phyloP scores from a whole-genome alignment of 306 rosid genomes.

The Fragaria ananassa region DNA sequence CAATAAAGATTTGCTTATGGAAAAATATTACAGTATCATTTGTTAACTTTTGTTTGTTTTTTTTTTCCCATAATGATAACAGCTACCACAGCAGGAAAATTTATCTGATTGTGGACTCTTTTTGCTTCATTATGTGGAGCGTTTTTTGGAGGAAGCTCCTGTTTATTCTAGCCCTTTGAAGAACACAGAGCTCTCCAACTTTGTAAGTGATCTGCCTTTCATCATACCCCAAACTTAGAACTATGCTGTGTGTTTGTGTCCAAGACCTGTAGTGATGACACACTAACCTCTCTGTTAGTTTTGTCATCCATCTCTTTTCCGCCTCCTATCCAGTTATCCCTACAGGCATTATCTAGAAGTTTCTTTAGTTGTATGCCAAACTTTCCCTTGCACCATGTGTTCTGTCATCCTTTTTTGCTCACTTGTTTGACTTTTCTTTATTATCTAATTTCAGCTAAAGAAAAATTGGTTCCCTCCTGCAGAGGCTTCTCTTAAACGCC shows the following conservation, averaged over 20 bases:
- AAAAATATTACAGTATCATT: neutral
- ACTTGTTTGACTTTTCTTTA: neutral
- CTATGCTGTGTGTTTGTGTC: neutral
- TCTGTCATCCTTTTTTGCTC: neutral
- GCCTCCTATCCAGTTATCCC: neutral
- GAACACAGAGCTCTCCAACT: constrained; percentile 48
- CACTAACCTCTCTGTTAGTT: neutral
- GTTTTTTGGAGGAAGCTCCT: constrained; percentile 65
- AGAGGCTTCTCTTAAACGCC: constrained; percentile 71
- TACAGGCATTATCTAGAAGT: neutral
- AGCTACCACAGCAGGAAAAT: constrained; percentile 88
- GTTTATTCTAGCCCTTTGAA: constrained; percentile 48
- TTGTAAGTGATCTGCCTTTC: constrained; percentile 47
- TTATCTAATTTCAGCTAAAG: constrained; percentile 42
- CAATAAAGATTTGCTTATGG: neutral
- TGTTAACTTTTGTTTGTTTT: neutral
- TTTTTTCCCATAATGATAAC: constrained; percentile 19
- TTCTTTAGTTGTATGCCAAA: neutral
- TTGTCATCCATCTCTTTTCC: neutral
- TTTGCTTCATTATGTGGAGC: constrained; percentile 77
- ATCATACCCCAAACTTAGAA: neutral
- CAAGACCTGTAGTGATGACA: neutral
- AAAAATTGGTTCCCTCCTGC: constrained; percentile 60
- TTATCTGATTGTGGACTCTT: constrained; percentile 76
- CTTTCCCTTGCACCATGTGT: neutral